These are phyloP conservation scores for Solanum hybrid DNA, from an alignment of 305 asterid species.

Conservation along the genomic window DNA sequence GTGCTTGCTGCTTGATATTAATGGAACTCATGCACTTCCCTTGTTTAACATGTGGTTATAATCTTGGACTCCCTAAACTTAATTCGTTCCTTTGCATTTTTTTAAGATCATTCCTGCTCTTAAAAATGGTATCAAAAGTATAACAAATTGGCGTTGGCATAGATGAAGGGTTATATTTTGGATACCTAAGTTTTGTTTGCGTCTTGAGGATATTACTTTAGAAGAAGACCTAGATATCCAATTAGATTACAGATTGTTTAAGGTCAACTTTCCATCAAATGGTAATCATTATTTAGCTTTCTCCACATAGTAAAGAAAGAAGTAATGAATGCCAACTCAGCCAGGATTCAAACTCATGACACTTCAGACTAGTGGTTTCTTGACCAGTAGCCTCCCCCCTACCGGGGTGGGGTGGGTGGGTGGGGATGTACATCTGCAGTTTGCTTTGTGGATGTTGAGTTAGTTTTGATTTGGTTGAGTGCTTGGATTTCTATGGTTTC, in stretches of 20 bases:
- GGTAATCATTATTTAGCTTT: background rate
- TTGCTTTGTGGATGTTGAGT: background rate
- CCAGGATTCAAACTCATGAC: background rate
- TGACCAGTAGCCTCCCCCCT: background rate
- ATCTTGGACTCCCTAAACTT: background rate
- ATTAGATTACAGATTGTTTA: background rate
- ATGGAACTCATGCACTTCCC: background rate
- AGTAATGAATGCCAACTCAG: background rate
- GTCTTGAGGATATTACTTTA: background rate
- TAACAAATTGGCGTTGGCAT: background rate
- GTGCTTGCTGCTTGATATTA: conserved; percentile 2
- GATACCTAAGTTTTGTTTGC: background rate
- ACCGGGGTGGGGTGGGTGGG: background rate
- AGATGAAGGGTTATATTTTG: background rate
- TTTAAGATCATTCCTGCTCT: background rate
- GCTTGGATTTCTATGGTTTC: conserved; percentile 10
- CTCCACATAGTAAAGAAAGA: background rate
- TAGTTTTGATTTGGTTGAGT: conserved; percentile 2
- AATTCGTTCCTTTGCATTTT: background rate
- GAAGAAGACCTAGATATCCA: background rate
- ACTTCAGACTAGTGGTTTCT: background rate
- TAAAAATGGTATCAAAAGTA: background rate
- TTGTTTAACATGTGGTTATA: background rate
- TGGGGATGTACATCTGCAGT: background rate
- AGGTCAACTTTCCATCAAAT: background rate